Evolutionary conservation across 345 rosid genomes (phyloP).

Genomic region (Syzygium aqueum): DNA sequence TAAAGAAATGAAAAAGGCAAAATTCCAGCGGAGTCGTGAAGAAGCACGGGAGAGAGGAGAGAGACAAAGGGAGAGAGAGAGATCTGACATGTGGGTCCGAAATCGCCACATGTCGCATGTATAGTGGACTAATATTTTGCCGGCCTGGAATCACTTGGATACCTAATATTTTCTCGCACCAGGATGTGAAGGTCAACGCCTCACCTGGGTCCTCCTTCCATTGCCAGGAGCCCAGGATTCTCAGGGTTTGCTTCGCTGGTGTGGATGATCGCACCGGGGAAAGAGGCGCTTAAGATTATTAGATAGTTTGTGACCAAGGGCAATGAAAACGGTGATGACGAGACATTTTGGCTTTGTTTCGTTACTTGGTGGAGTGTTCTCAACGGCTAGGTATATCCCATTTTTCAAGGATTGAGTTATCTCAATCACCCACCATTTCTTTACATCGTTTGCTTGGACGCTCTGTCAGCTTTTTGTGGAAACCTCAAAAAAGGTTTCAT

Average conservation of each 20-base stretch:
- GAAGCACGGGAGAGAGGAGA: too few relatives aligned
- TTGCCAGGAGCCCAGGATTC: constrained; percentile 11
- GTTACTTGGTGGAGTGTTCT: not conserved
- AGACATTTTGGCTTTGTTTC: not conserved
- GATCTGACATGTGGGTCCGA: too few relatives aligned
- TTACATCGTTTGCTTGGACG: not conserved
- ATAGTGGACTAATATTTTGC: too few relatives aligned
- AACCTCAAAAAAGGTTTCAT: not conserved
- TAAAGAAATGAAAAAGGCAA: too few relatives aligned
- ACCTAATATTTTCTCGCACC: not conserved
- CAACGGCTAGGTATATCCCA: not conserved
- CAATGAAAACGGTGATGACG: not conserved
- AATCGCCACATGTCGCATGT: too few relatives aligned
- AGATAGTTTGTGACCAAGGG: not conserved
- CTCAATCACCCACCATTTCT: not conserved
- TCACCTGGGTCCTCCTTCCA: constrained; percentile 12
- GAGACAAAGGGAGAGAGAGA: too few relatives aligned
- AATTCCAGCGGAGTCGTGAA: too few relatives aligned
- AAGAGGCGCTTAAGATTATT: constrained; percentile 10
- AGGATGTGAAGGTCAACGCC: constrained; percentile 12
- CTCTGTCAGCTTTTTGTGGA: not conserved
- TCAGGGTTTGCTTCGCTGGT: constrained; percentile 17
- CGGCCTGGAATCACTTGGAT: too few relatives aligned
- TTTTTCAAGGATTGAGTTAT: not conserved
- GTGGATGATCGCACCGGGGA: constrained; percentile 10